phyloP scores from a whole-genome alignment of 1,139 yeast species.

The Tardiomyces digboiensis region DNA sequence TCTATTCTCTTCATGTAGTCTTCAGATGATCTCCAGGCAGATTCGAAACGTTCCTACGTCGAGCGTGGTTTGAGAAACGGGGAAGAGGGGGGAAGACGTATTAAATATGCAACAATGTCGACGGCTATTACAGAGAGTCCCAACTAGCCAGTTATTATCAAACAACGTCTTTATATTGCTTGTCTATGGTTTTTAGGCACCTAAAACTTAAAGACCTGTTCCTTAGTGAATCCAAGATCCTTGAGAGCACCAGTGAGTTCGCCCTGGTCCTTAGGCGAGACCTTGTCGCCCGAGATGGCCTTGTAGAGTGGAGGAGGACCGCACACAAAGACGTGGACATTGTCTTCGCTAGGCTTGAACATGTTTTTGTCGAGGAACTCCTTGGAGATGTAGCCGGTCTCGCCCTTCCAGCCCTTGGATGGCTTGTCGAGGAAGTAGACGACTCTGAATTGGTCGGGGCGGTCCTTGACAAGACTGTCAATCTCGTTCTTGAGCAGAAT shows the following conservation, averaged over 20 bases:
- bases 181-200: neutral
- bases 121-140: too few relatives aligned
- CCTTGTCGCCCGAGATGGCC: constrained; percentile 80
- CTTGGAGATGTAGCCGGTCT: constrained; percentile 62
- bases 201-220: constrained; percentile 84
- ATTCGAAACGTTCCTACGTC: too few relatives aligned
- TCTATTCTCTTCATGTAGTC: too few relatives aligned
- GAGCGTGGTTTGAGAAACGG: too few relatives aligned
- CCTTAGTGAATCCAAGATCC: constrained; percentile 83
- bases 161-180: too few relatives aligned
- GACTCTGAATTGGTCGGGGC: constrained; percentile 69
- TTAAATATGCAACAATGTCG: too few relatives aligned
- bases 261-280: constrained; percentile 89
- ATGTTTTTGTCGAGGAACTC: constrained; percentile 46
- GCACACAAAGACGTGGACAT: constrained; percentile 60
- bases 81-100: too few relatives aligned
- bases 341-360: constrained; percentile 35
- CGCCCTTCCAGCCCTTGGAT: constrained; percentile 40
- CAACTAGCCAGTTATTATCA: too few relatives aligned
- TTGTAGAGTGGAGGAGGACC: constrained; percentile 86
- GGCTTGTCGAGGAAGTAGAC: constrained; percentile 74
- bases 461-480: constrained; percentile 49
- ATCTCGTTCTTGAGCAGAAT: constrained; percentile 72
- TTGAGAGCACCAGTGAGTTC: constrained; percentile 80
- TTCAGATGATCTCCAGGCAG: too few relatives aligned